Percentiles rank a stretch among this genome's conserved stretches.
Evolutionary conservation across 176 grass and related monocot species (phyloP).

Genomic region (Oryza glumipatula): DNA sequence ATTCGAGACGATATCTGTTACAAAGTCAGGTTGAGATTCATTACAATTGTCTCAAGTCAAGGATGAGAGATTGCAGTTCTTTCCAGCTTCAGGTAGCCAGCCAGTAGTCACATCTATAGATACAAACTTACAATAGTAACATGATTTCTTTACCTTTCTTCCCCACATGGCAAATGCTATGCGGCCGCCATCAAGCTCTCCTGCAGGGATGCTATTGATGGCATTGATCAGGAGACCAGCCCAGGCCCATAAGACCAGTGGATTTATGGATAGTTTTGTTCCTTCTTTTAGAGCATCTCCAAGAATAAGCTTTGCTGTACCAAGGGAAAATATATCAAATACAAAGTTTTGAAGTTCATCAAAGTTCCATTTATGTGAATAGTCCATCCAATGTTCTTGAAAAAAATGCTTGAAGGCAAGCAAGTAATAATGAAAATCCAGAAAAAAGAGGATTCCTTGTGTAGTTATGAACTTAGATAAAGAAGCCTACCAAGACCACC

Average conservation of each 20-base stretch:
- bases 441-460: not conserved
- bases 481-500: conserved; percentile 75
- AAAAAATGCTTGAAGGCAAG: not conserved
- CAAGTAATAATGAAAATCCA: conserved; percentile 22
- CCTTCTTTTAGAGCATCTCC: conserved; percentile 95
- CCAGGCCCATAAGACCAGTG: conserved; percentile 94
- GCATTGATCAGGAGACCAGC: conserved; percentile 93
- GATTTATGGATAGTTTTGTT: conserved; percentile 77
- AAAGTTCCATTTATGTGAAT: not conserved
- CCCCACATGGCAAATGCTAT: conserved; percentile 87
- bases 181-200: conserved; percentile 88
- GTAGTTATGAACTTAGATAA: not conserved
- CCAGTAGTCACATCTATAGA: not conserved
- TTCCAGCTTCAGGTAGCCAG: conserved; percentile 10
- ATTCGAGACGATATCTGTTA: conserved; percentile 69
- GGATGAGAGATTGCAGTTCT: not conserved
- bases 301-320: conserved; percentile 89
- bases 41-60: conserved; percentile 6
- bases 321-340: conserved; percentile 21
- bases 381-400: not conserved
- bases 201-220: conserved; percentile 86
- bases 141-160: conserved; percentile 73
- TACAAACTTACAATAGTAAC: not conserved
- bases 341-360: not conserved
- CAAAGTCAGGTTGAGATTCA: conserved; percentile 21